Conservation (phyloP, 768 basidiomycete species). For the Fibroporia radiculosa region DNA sequence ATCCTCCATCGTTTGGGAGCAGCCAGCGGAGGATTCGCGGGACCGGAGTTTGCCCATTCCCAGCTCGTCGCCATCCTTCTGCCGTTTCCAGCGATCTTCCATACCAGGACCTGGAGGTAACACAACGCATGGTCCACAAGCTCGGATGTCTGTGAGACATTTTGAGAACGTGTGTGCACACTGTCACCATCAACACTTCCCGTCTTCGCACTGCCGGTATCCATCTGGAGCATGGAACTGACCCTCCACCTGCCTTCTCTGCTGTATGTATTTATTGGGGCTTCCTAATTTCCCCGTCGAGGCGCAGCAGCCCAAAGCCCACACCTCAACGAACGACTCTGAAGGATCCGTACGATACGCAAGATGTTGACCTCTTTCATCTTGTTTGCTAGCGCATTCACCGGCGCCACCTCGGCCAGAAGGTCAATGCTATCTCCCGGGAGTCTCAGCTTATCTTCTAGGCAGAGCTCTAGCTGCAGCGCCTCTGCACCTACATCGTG, state of each 20-base stretch:
- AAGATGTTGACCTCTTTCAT: conserved; percentile 19
- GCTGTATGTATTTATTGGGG: neutral
- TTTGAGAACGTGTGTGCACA: too few relatives aligned
- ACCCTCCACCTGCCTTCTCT: neutral
- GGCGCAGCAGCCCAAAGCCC: neutral
- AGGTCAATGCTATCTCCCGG: neutral
- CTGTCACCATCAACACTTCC: too few relatives aligned
- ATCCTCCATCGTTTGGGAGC: too few relatives aligned
- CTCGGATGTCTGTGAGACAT: too few relatives aligned
- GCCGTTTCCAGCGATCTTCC: too few relatives aligned
- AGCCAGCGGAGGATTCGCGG: too few relatives aligned
- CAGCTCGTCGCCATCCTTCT: too few relatives aligned
- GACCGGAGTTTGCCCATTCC: too few relatives aligned
- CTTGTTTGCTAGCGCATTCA: conserved; percentile 17
- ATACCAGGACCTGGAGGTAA: too few relatives aligned
- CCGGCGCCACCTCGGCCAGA: conserved; percentile 11
- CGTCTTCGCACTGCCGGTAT: too few relatives aligned
- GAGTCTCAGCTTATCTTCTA: neutral
- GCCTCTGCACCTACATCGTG: conserved; percentile 45
- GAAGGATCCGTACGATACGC: neutral
- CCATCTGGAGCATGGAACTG: neutral
- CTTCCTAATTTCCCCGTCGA: neutral
- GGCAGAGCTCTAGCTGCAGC: conserved; percentile 34
- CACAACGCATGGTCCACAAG: too few relatives aligned
- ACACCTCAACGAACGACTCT: neutral